Base-by-base conservation (phyloP, 1,284 basidiomycete species). In the Filobasidium uniguttulatum region DNA sequence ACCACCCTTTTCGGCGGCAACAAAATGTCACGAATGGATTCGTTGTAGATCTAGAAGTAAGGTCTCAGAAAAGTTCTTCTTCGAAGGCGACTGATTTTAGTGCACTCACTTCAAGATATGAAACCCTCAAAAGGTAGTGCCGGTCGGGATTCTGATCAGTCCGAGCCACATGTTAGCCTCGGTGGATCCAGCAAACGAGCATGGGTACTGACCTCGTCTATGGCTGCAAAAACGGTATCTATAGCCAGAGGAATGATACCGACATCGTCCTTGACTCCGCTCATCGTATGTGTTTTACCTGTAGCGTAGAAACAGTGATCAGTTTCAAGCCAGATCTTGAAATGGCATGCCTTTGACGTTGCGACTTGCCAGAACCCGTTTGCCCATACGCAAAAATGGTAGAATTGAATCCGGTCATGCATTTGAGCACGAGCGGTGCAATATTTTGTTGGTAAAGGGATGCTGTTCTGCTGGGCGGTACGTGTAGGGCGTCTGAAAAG, bases 231-330 rank as follows among this genome's bases (percentile, higher is more conserved):
- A 5, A 78, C 71, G 43, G 76, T 72, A 35, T 73, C 69, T 15
- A 78, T 70, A 0, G 75, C 73, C 28, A 74, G 65, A 0, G 75
- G 73, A 19, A 77, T 77, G 31, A 78, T 70, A 20, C 76, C 76
- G 0, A 73, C 71, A 50, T 77, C 73, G 1, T 59, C 48, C 1
- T 61, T 59, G 2, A 64, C 69, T 3, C 76, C 76, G 19, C 62
- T 67, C 58, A 59, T 59, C 5, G 58, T 59, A 38, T 56, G 53
- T 2, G 58, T 59, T 46, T 59, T 59, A 12, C 58, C 51, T 53
- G 15, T 10, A n/a, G 10, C 9, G 22, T 38, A 29, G 36, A 25
- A 17, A 5, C 8, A 6, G 46, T 31, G 5, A 31, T 49, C 43
- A 37, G 17, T 49, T 29, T 6, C 17, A 19, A 22, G 3, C 17